phyloP scores from a whole-genome alignment of 2,329 filamentous ascomycete genomes.

The Pleomassaria siparia region DNA sequence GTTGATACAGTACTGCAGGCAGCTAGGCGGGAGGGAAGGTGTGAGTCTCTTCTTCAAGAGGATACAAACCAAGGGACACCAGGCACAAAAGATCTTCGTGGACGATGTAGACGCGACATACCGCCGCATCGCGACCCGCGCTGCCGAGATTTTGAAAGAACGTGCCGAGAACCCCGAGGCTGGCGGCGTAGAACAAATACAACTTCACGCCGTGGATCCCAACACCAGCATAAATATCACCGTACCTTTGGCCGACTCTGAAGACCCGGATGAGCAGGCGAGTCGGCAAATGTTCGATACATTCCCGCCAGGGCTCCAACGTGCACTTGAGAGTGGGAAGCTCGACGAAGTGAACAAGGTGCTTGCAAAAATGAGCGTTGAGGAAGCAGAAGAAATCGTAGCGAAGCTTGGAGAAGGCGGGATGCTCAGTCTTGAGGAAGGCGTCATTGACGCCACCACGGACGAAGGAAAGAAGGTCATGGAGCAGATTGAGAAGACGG shows the following conservation, averaged over 20 bases:
- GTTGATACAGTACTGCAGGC: slow-evolving; percentile 90
- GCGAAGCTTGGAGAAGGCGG: slow-evolving; percentile 79
- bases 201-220: slow-evolving; percentile 93
- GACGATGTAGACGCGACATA: slow-evolving; percentile 93
- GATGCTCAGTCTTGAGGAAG: slow-evolving; percentile 86
- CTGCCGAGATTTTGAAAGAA: slow-evolving; percentile 70
- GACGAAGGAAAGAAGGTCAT: slow-evolving; percentile 78
- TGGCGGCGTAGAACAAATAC: slow-evolving; percentile 88
- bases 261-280: slow-evolving; percentile 50
- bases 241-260: slow-evolving; percentile 65
- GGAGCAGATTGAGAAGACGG: slow-evolving; percentile 62
- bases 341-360: slow-evolving; percentile 88
- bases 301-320: slow-evolving; percentile 79
- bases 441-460: slow-evolving; percentile 94
- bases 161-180: slow-evolving; percentile 51
- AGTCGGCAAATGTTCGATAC: slow-evolving; percentile 74
- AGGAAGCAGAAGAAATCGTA: slow-evolving; percentile 83
- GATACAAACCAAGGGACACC: slow-evolving; percentile 84
- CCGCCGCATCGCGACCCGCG: slow-evolving; percentile 74
- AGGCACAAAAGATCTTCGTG: slow-evolving; percentile 86
- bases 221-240: slow-evolving; percentile 87
- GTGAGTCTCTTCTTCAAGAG: slow-evolving; percentile 94
- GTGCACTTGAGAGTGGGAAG: slow-evolving; percentile 83
- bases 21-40: slow-evolving; percentile 84
- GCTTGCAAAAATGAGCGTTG: slow-evolving; percentile 82